Conservation (phyloP, 2,329 filamentous ascomycete genomes). For the Metarhizium humberi region DNA sequence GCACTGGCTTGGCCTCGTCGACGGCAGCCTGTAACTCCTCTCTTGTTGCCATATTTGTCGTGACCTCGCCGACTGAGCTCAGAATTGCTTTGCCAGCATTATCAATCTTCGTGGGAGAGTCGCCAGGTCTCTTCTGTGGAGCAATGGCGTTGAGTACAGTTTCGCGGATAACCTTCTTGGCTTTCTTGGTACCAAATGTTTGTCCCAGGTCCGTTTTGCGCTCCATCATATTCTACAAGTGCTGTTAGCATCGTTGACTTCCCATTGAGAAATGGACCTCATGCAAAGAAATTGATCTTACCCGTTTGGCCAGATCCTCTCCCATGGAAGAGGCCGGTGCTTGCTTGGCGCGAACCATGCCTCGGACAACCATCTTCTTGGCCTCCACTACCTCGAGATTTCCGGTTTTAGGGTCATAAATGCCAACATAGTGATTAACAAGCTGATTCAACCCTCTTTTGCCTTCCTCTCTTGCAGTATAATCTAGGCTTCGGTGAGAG, state of each 20-base stretch:
- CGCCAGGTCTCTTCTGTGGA: conserved; percentile 25
- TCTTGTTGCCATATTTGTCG: conserved; percentile 56
- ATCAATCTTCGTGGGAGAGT: conserved; percentile 40
- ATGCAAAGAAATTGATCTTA: conserved; percentile 6
- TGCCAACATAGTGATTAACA: conserved; percentile 54
- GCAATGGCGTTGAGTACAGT: conserved; percentile 63
- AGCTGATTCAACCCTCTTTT: conserved; percentile 22
- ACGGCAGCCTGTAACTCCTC: conserved; percentile 56
- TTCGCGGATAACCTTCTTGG: conserved; percentile 65
- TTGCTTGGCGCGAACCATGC: conserved; percentile 46
- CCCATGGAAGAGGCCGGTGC: conserved; percentile 37
- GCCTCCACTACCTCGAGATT: conserved; percentile 52
- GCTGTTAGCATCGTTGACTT: neutral
- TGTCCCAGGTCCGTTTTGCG: conserved; percentile 62
- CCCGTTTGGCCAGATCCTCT: conserved; percentile 19
- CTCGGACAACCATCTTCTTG: conserved; percentile 54
- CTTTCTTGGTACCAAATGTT: conserved; percentile 79
- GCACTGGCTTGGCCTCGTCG: conserved; percentile 63
- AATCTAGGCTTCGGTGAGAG: conserved; percentile 48
- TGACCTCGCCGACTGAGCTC: conserved; percentile 50
- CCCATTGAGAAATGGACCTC: neutral
- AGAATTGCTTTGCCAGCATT: conserved; percentile 51
- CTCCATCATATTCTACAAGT: conserved; percentile 43
- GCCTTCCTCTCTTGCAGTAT: conserved; percentile 44
- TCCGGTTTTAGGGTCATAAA: conserved; percentile 52